Evolutionary conservation across 352 stramenopile species (phyloP), one percentile per base, ranked within the genome.

Genomic region (Phytophthora foliorum): DNA sequence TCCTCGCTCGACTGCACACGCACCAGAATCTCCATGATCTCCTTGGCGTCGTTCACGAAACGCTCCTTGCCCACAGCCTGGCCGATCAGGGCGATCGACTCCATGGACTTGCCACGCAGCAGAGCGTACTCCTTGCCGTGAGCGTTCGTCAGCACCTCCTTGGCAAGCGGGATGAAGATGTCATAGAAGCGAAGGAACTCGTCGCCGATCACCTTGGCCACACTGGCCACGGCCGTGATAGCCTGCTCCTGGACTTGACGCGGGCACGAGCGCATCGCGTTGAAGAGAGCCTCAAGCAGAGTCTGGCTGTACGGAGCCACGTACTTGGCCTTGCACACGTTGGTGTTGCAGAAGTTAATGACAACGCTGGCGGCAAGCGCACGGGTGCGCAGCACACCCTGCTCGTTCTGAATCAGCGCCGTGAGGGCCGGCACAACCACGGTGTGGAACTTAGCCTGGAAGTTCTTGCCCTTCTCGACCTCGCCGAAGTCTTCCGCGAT

Each of bases 21-120:
- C 51, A 96, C 76, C 38, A 96, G 63, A 60, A 95, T 94, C 69
- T 94, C 86, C 89, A 96, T 96, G 42, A 96, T 85, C n/a, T 81
- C 81, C 74, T 90, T 91, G 39, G 89, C 89, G 63, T 96, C 89
- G 11, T 58, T 70, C 4, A 86, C 77, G 38, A 96, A 96, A 21
- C 77, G 78, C 29, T 94, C 78, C 72, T 96, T 96, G 45, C 89
- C 89, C n/a, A 96, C 89, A 11, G 89, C 87, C 76, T 96, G 87
- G 29, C 89, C 89, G 62, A 96, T 95, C 36, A 96, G 71, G 49
- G 89, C 89, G 72, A 96, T 94, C 45, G 87, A 92, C 68, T 96
- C 89, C 89, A 96, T 96, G 24, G 87, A 78, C 68, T 96, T 96
- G 61, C 89, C 89, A 52, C 89, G 87, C 65, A 96, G 69, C 54